Conservation (phyloP, 2,329 filamentous ascomycete genomes). For the Fusarium anguioides region DNA sequence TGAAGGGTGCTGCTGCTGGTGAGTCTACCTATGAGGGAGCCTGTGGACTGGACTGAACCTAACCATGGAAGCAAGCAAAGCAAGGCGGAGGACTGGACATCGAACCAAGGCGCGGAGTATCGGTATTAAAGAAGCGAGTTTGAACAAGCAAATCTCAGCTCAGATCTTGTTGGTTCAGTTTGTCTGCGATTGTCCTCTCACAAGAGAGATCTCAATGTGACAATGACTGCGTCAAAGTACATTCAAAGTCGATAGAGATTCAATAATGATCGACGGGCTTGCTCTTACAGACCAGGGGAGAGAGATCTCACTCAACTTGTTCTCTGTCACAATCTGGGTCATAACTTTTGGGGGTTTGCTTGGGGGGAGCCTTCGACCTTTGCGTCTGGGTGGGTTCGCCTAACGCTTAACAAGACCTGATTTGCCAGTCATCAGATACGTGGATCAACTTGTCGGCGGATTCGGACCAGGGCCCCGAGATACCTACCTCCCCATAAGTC, state of each 20-base stretch:
- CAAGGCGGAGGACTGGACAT: constrained; percentile 25
- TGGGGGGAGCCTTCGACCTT: constrained; percentile 23
- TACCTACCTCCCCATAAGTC: too few species aligned
- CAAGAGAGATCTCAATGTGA: constrained; percentile 6
- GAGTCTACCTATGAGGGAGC: constrained; percentile 30
- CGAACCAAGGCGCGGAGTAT: constrained; percentile 12
- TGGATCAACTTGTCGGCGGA: constrained; percentile 18
- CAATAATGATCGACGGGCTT: constrained; percentile 33
- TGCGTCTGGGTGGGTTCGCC: constrained; percentile 23
- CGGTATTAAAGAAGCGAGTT: constrained; percentile 10
- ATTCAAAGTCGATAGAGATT: background rate
- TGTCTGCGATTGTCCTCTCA: constrained; percentile 5
- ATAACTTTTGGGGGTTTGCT: constrained; percentile 20
- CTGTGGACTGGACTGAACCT: constrained; percentile 13
- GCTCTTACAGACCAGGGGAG: constrained; percentile 36
- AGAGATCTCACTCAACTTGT: constrained; percentile 31
- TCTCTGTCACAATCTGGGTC: constrained; percentile 26
- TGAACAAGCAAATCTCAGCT: constrained; percentile 22
- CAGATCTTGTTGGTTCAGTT: constrained; percentile 9
- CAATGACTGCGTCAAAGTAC: constrained; percentile 1
- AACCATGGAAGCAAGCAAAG: constrained; percentile 21
- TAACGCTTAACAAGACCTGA: constrained; percentile 6
- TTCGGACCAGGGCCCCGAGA: constrained; percentile 28
- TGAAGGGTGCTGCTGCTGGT: constrained; percentile 19
- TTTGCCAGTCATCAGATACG: constrained; percentile 1